Base-by-base conservation (phyloP, 371 early-diverging fungal species). In the Catenaria anguillulae region DNA sequence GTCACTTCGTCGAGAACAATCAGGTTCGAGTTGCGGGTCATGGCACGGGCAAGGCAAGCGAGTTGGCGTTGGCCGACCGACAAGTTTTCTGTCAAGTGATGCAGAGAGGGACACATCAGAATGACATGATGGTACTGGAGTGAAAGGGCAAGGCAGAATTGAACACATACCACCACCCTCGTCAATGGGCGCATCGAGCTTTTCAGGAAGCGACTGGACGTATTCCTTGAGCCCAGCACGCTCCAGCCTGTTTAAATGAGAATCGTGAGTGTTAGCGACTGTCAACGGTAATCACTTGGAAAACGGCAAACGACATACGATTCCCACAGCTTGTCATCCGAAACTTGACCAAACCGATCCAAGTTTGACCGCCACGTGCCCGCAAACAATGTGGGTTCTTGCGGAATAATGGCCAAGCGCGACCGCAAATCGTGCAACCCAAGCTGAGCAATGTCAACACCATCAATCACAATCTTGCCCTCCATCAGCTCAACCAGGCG, bases 1-100 rank as follows among this genome's bases (percentile, higher is more conserved):
- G 88, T 89, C 17, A 92, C 92, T 75, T 97, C 97, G 70, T 96
- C 97, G 92, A 69, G 55, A 92, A 72, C 21, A 92, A 72, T 12
- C 74, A 76, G 13, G 87, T 76, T 24, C 78, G 77, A 46, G 83
- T 79, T 34, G 92, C 75, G 24, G 92, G 70, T 0, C 92, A 90
- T 56, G 93, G 83, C 0, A 90, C 86, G 50, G 93, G 73, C 66
- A 89, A 87, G 54, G 93, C 8, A 37, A 37, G 13, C 37, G 37
- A 37, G 37, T 13, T 4, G 4, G 13, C 37, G 8, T 8, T 37
- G 37, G 13, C 37, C 8, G n/a, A n/a, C n/a, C n/a, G n/a, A n/a
- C n/a, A n/a, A n/a, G n/a, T n/a, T n/a, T n/a, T n/a, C n/a, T n/a
- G n/a, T n/a, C n/a, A n/a, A n/a, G n/a, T n/a, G n/a, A n/a, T n/a